A percentile compares a stretch with the other conserved stretches of the same genome.
These are phyloP conservation scores for Penicillium psychrosexuale DNA, from an alignment of 2,329 filamentous ascomycete species.

Conservation along the genomic window DNA sequence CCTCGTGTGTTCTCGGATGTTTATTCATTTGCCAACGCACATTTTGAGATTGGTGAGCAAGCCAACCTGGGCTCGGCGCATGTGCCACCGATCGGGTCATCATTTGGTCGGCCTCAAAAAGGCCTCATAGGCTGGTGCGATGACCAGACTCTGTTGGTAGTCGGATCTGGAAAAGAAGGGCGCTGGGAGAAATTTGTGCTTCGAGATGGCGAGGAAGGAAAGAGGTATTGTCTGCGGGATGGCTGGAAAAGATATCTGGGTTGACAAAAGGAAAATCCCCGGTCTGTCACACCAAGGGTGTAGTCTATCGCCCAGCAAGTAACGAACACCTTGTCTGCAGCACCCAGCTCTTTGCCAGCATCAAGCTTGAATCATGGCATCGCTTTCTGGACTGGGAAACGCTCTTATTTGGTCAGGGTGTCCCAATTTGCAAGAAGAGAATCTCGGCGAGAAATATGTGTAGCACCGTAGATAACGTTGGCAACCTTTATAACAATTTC, in stretches of 20 bases:
- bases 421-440: background rate
- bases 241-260: constrained; percentile 78
- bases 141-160: constrained; percentile 69
- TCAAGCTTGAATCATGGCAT: background rate
- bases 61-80: constrained; percentile 43
- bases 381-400: background rate
- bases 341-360: background rate
- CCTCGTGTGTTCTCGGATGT: constrained; percentile 85
- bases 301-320: background rate
- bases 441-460: background rate
- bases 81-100: constrained; percentile 52
- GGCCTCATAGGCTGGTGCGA: constrained; percentile 82
- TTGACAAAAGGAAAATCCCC: background rate
- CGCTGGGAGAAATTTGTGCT: constrained; percentile 86
- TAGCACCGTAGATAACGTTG: background rate
- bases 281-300: background rate
- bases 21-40: constrained; percentile 77
- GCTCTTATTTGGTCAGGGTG: background rate
- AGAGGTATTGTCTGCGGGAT: constrained; percentile 63
- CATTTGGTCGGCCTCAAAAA: constrained; percentile 64
- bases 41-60: constrained; percentile 82
- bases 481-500: background rate
- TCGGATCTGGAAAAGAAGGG: constrained; percentile 75
- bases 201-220: constrained; percentile 65
- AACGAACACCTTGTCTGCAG: background rate